Percentiles rank a stretch among this genome's conserved stretches.
phyloP scores from a whole-genome alignment of 495 filamentous ascomycete species.

The Lasiosphaeris hirsuta region DNA sequence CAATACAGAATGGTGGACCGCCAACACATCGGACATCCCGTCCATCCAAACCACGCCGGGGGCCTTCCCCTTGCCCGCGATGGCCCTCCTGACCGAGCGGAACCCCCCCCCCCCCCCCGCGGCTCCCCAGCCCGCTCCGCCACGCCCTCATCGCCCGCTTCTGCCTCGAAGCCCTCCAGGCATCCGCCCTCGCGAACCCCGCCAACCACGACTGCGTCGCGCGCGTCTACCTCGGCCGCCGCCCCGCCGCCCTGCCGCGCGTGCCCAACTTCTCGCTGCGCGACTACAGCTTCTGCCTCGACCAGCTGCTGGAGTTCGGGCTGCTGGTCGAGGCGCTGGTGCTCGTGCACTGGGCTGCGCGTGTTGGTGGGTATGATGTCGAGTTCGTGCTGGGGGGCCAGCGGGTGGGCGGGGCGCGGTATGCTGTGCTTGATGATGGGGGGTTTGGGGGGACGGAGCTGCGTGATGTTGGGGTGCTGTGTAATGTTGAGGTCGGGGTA shows the following conservation, averaged over 20 bases:
- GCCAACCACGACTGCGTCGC: slow-evolving; percentile 10
- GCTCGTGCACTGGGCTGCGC: slow-evolving; percentile 14
- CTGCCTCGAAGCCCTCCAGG: background rate
- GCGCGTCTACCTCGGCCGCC: slow-evolving; percentile 9
- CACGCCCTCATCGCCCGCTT: background rate
- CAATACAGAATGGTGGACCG: background rate
- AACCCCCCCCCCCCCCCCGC: too few relatives aligned
- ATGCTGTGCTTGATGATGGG: background rate
- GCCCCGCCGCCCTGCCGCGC: background rate
- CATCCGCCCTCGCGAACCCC: background rate
- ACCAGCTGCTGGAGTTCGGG: slow-evolving; percentile 14
- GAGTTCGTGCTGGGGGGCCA: slow-evolving; percentile 19
- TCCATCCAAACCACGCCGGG: too few relatives aligned
- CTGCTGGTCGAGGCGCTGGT: slow-evolving; percentile 11
- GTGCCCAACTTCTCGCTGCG: slow-evolving; percentile 13
- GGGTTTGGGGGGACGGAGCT: background rate
- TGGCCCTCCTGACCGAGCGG: slow-evolving; percentile 7
- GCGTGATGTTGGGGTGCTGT: background rate
- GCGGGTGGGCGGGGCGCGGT: background rate
- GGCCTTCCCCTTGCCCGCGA: slow-evolving; percentile 7
- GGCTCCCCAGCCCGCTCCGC: background rate
- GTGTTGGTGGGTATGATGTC: slow-evolving; percentile 9
- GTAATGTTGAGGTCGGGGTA: background rate
- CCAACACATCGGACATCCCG: background rate
- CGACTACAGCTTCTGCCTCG: slow-evolving; percentile 15